Percentiles rank a stretch among this genome's conserved stretches.
Conservation (phyloP, 495 filamentous ascomycete genomes). For the Hypomontagnella submonticulosa region DNA sequence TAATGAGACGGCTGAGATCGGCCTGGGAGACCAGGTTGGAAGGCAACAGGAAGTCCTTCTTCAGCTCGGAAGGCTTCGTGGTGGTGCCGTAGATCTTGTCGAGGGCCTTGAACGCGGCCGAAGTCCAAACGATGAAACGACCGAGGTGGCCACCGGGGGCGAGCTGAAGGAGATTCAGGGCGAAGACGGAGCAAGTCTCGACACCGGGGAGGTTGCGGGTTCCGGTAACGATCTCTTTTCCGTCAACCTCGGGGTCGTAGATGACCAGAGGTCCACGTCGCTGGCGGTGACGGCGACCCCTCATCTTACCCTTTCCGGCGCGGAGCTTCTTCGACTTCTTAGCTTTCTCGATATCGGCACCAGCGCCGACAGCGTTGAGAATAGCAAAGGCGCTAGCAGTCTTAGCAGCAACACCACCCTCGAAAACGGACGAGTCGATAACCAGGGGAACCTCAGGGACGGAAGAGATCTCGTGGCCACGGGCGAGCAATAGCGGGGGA, state of each 20-base stretch:
- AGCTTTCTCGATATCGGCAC: slow-evolving; percentile 91
- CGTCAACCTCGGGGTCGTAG: slow-evolving; percentile 92
- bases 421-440: slow-evolving; percentile 87
- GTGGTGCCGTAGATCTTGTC: slow-evolving; percentile 96
- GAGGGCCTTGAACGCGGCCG: slow-evolving; percentile 93
- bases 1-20: slow-evolving; percentile 95
- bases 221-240: slow-evolving; percentile 87
- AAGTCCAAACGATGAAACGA: slow-evolving; percentile 99
- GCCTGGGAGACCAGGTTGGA: slow-evolving; percentile 88
- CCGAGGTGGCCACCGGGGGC: slow-evolving; percentile 98
- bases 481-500: slow-evolving; percentile 92
- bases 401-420: slow-evolving; percentile 79
- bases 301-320: slow-evolving; percentile 97
- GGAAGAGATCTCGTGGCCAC: slow-evolving; percentile 91
- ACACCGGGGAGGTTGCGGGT: slow-evolving; percentile 99
- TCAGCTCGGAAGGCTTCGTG: slow-evolving; percentile 82
- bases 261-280: slow-evolving; percentile 96
- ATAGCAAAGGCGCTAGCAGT: slow-evolving; percentile 88
- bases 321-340: slow-evolving; percentile 92
- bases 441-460: slow-evolving; percentile 98
- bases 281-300: slow-evolving; percentile 94
- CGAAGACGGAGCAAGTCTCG: slow-evolving; percentile 93
- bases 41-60: slow-evolving; percentile 98
- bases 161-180: slow-evolving; percentile 98
- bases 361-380: slow-evolving; percentile 88